phyloP scores from a whole-genome alignment of 805 yeast species.

The Yamadazyma insecticola region DNA sequence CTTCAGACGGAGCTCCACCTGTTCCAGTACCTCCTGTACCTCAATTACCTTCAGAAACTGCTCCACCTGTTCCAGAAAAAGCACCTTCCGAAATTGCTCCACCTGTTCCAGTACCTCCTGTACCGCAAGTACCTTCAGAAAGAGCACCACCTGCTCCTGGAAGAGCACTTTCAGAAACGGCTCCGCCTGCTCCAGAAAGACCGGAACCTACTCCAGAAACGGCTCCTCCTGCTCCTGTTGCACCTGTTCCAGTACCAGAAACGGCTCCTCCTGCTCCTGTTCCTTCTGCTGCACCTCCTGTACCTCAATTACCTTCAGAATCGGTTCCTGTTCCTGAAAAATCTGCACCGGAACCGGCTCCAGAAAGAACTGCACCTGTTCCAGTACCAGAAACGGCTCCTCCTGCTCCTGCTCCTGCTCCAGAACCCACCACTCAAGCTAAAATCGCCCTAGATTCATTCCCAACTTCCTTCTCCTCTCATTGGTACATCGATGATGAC shows the following conservation, averaged over 20 bases:
- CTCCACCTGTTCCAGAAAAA: constrained; percentile 6
- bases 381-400: constrained; percentile 1
- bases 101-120: constrained; percentile 4
- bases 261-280: constrained; percentile 1
- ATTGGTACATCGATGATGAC: constrained; percentile 71
- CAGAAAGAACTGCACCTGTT: not conserved
- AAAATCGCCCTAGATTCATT: not conserved
- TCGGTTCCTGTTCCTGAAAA: constrained; percentile 2
- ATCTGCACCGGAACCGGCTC: not conserved
- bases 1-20: constrained; percentile 15
- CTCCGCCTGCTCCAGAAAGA: not conserved
- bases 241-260: not conserved
- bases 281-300: constrained; percentile 3
- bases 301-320: constrained; percentile 4
- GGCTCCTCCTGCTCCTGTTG: not conserved
- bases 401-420: constrained; percentile 1
- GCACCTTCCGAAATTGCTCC: too few relatives aligned
- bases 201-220: not conserved
- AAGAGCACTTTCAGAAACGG: too few relatives aligned
- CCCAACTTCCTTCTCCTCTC: constrained; percentile 7
- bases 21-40: constrained; percentile 3
- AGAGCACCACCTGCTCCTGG: constrained; percentile 8
- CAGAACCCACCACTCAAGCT: not conserved
- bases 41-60: not conserved
- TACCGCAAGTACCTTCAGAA: constrained; percentile 2